A percentile compares a stretch with the other conserved stretches of the same genome.
Conservation (phyloP, 768 basidiomycete species). For the Lentinula boryana region DNA sequence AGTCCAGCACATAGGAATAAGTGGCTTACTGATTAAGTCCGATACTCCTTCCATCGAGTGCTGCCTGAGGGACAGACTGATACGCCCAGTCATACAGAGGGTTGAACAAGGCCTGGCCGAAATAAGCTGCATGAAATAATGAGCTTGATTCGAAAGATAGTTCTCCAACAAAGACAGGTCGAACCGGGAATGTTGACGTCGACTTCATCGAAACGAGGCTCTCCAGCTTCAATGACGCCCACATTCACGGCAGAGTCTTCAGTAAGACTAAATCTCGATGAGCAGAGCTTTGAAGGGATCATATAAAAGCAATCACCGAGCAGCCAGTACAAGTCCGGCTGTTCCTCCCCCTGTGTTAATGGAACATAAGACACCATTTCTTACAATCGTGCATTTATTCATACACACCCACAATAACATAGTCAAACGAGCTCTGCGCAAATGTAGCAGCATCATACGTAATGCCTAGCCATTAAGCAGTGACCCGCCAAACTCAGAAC, state of each 20-base stretch:
- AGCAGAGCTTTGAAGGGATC: not conserved
- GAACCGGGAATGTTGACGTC: conserved; percentile 14
- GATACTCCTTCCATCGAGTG: not conserved
- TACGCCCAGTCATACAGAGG: conserved; percentile 14
- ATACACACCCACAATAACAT: not conserved
- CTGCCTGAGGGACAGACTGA: conserved; percentile 9
- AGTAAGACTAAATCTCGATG: not conserved
- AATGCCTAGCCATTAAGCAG: not conserved
- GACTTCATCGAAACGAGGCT: conserved; percentile 10
- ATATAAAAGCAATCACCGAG: not conserved
- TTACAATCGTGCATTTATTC: too few relatives aligned
- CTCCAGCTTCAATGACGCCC: conserved; percentile 16
- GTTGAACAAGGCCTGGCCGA: conserved; percentile 11
- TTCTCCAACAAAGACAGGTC: not conserved
- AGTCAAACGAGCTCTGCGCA: not conserved
- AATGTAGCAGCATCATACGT: not conserved
- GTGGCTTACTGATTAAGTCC: not conserved
- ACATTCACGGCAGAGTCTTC: conserved; percentile 10
- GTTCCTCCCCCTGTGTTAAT: conserved; percentile 9
- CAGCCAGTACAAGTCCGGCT: conserved; percentile 14
- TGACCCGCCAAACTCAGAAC: not conserved
- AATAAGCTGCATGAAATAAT: not conserved
- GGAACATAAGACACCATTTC: not conserved
- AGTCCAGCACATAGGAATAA: not conserved
- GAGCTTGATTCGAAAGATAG: not conserved